phyloP scores from a whole-genome alignment of 495 filamentous ascomycete species.

The Penicillium waksmanii region DNA sequence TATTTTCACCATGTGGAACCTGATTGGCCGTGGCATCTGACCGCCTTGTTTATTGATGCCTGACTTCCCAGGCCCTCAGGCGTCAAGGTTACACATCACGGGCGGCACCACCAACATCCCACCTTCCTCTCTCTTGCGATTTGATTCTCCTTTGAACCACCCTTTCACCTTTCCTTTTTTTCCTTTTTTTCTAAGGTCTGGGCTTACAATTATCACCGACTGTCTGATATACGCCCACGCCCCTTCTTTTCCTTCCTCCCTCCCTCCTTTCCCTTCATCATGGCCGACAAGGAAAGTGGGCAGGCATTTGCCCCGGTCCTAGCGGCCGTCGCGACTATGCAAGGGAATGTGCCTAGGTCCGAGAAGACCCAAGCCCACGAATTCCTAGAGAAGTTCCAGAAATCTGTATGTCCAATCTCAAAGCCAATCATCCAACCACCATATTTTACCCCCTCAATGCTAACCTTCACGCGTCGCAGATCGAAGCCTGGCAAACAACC shows the following conservation, averaged over 20 bases:
- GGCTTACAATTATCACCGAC: conserved; percentile 4
- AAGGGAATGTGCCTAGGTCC: conserved; percentile 74
- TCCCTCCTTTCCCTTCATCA: conserved; percentile 38
- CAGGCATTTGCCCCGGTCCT: conserved; percentile 84
- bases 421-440: no score
- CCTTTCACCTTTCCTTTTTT: conserved; percentile 15
- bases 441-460: background rate
- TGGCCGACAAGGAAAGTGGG: conserved; percentile 69
- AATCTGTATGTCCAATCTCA: conserved; percentile 71
- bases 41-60: background rate
- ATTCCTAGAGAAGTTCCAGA: conserved; percentile 95
- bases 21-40: background rate
- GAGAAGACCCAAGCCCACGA: conserved; percentile 90
- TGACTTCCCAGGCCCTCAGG: background rate
- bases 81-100: conserved; percentile 29
- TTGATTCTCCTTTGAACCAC: background rate
- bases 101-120: conserved; percentile 45
- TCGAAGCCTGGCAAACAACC: conserved; percentile 88
- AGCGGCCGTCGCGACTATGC: conserved; percentile 87
- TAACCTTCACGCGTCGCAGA: conserved; percentile 45
- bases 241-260: background rate
- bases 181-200: conserved; percentile 21
- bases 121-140: conserved; percentile 29
- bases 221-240: conserved; percentile 17
- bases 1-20: conserved; percentile 14